Conservation (phyloP, 2,329 filamentous ascomycete genomes). For the Fusarium foetens region DNA sequence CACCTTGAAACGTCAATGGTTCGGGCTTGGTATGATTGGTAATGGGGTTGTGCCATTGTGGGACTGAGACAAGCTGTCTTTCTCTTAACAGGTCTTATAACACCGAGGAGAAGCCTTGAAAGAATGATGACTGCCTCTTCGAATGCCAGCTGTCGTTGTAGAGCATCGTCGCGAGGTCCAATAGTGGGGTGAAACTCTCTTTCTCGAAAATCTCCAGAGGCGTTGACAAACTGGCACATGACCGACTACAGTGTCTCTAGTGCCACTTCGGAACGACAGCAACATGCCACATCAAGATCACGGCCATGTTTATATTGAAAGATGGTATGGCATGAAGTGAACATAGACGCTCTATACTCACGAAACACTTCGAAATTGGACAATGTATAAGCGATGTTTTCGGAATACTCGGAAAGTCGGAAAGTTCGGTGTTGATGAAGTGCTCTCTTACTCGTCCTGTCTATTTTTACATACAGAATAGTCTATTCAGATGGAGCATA, state of each 20-base stretch:
- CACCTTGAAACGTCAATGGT: slow-evolving; percentile 8
- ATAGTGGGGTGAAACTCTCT: not conserved
- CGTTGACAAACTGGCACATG: not conserved
- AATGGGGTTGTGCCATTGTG: not conserved
- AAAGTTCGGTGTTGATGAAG: not conserved
- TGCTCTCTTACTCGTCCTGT: not conserved
- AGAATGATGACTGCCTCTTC: not conserved
- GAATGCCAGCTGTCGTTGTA: not conserved
- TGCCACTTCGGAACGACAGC: not conserved
- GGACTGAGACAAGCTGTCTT: not conserved
- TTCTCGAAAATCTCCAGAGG: not conserved
- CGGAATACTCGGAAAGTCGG: not conserved
- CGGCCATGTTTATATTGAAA: not conserved
- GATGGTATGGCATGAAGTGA: not conserved
- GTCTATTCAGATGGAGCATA: not conserved
- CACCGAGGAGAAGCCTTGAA: not conserved
- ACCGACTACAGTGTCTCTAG: not conserved
- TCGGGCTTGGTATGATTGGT: not conserved
- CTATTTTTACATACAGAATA: not conserved
- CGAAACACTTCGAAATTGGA: not conserved
- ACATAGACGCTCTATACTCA: not conserved
- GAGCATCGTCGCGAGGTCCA: not conserved
- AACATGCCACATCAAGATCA: not conserved
- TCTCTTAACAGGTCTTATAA: not conserved
- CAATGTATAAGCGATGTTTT: not conserved